Base-by-base conservation (phyloP, 257 asterid genomes). In the Ilex asprella region DNA sequence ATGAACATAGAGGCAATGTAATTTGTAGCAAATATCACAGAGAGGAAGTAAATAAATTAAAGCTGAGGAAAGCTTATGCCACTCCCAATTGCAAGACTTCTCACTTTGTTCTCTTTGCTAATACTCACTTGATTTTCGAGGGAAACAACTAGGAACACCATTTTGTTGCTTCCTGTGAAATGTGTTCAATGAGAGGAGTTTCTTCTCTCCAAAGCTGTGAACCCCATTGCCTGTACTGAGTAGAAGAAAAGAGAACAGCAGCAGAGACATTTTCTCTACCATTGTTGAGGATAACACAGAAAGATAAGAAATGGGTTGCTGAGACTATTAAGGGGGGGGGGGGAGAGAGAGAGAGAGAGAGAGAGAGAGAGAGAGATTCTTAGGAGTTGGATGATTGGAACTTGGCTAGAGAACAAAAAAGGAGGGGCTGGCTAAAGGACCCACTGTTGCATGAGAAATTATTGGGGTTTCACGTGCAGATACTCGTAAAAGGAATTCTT, bases 381-480 rank as follows among this genome's bases (percentile, higher is more conserved):
- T 72, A 61, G 58, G 75, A 73, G 68, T 77, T 84, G 95, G 88
- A 81, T 59, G 68, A 21, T 21, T 21, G 27, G 27, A 21, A 21
- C 27, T 78, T 77, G 79, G 95, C 78, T 70, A 67, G 82, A 52
- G 27, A 84, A 85, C 96, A 88, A 91, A 83, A 71, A 74, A 27
- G 54, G 70, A 74, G 80, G 73, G 74, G 89, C 79, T 81, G 91
- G 79, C 79, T 57, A 55, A 57, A 53, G 87, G 75, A 67, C 98
- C 96, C 94, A 86, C 98, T 21, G 54, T 79, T 88, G 91, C 96
- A 88, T 91, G 95, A 84, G 78, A 88, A 91, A 91, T 91, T 71
- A 88, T 91, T 91, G 95, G 86, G 63, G 78, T 71, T 84, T 91
- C 98, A 91, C 94, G 94, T 88, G 96, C 79, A 79, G 39, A 70